These are phyloP conservation scores for Halophytophthora batemanensis DNA, from an alignment of 352 stramenopile species.

Conservation along the genomic window DNA sequence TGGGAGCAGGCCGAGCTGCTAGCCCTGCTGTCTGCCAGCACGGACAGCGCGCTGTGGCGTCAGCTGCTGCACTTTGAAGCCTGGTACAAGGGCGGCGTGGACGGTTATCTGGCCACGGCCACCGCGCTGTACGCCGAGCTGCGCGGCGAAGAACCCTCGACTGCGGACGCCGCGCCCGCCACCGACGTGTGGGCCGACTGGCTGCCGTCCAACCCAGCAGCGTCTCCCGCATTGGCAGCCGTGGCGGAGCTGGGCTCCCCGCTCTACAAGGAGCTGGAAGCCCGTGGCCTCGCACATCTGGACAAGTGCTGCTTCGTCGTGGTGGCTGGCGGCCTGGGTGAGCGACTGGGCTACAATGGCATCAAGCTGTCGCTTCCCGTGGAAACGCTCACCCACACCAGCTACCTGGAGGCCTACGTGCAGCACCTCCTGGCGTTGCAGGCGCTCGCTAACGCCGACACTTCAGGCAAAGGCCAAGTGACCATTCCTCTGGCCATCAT, in stretches of 20 bases:
- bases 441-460: slow-evolving; percentile 25
- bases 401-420: slow-evolving; percentile 94
- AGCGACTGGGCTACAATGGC: slow-evolving; percentile 94
- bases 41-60: slow-evolving; percentile 19
- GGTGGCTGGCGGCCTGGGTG: slow-evolving; percentile 96
- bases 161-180: neutral
- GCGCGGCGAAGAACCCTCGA: slow-evolving; percentile 13
- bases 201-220: slow-evolving; percentile 44
- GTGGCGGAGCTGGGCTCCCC: slow-evolving; percentile 36
- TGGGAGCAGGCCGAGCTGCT: slow-evolving; percentile 53
- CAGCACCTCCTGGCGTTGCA: slow-evolving; percentile 93
- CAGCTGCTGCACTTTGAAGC: slow-evolving; percentile 61
- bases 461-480: slow-evolving; percentile 12
- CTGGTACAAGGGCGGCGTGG: slow-evolving; percentile 66
- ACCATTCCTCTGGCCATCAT: slow-evolving; percentile 96
- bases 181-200: slow-evolving; percentile 34
- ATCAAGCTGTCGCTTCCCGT: slow-evolving; percentile 97
- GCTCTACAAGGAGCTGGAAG: slow-evolving; percentile 48
- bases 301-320: slow-evolving; percentile 93
- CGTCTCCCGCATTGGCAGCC: slow-evolving; percentile 18
- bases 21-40: slow-evolving; percentile 13
- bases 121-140: slow-evolving; percentile 39
- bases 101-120: slow-evolving; percentile 48
- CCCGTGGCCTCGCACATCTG: slow-evolving; percentile 48
- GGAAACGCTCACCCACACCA: slow-evolving; percentile 87